A percentile compares a stretch with the other conserved stretches of the same genome.
phyloP scores from a whole-genome alignment of 23 red algal species.

The Cyanidiococcus yangmingshanensis region DNA sequence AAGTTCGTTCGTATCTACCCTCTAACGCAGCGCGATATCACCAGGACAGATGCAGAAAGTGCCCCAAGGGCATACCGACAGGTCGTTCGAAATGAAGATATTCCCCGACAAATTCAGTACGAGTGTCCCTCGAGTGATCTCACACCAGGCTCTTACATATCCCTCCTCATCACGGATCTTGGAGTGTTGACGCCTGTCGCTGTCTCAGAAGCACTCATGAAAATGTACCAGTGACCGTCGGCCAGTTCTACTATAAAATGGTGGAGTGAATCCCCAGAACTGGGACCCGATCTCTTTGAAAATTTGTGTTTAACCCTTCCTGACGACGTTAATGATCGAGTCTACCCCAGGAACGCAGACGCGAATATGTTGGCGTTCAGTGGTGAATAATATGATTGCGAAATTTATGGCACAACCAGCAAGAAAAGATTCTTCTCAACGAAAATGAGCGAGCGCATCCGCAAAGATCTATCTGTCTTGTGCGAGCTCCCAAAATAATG shows the following conservation, averaged over 20 bases:
- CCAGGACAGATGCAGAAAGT: background rate
- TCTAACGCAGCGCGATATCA: constrained; percentile 27
- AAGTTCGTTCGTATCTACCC: constrained; percentile 39
- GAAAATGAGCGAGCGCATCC: too few species aligned
- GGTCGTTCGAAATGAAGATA: background rate
- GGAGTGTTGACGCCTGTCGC: constrained; percentile 40
- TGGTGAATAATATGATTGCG: too few species aligned
- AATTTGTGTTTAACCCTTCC: too few species aligned
- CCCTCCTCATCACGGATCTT: constrained; percentile 32
- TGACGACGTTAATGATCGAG: too few species aligned
- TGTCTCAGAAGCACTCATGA: constrained; percentile 36
- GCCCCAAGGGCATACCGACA: constrained; percentile 3
- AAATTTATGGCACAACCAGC: too few species aligned
- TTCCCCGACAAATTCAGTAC: constrained; percentile 14
- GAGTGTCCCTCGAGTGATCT: constrained; percentile 30
- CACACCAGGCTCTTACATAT: constrained; percentile 18
- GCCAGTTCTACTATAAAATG: background rate
- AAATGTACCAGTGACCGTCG: constrained; percentile 15
- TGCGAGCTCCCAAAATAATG: too few species aligned
- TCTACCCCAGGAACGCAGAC: too few species aligned
- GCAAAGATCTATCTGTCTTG: too few species aligned
- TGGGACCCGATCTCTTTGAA: too few species aligned
- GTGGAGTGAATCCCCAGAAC: too few species aligned
- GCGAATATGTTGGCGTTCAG: too few species aligned
- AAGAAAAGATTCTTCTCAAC: too few species aligned